Evolutionary conservation across 306 rosid species (phyloP), one percentile per base, ranked within the genome.

Genomic region (Pyrus bretschneideri): DNA sequence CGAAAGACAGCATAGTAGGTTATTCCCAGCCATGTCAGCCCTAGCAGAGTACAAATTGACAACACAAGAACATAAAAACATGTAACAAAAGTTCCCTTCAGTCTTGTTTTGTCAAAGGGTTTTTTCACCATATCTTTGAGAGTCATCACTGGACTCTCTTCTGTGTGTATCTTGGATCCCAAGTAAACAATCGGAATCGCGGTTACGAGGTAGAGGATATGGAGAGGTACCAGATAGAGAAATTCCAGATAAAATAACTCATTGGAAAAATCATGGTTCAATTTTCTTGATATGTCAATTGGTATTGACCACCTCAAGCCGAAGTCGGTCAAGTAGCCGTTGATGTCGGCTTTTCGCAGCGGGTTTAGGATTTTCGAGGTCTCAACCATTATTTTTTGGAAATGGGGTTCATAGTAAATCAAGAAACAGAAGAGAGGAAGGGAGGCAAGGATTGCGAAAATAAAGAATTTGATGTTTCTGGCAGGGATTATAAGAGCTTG

Each of bases 371-470:
- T 44, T 52, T 46, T 52, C 9, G 40, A 73, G 72, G 78, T 46
- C 6, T 84, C 76, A 68, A 71, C 62, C 31, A 86, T 42, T 29
- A 77, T 76, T 64, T 68, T 69, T 63, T 80, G 91, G 76, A 79
- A 79, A 72, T 44, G 31, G n/a, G 29, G 38, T 76, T 91, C 90
- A 18, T 69, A 78, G 79, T 80, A 83, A 75, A 85, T n/a, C 78
- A 79, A 81, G 81, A 87, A 78, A 79, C 77, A 69, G 46, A 85
- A 85, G 70, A 88, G 84, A 61, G 89, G 95, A 46, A 88, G 78
- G 3, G 87, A 82, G 78, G 71, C 46, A 71, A 88, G 35, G 71
- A 83, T 27, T 21, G 78, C 70, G 83, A 90, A 80, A 83, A 85
- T 52, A 75, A 79, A 82, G 82, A 93, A 90, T 60, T 85, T 93